Conservation (phyloP, 2,329 filamentous ascomycete species). For the Hawksworthiomyces lignivorus region DNA sequence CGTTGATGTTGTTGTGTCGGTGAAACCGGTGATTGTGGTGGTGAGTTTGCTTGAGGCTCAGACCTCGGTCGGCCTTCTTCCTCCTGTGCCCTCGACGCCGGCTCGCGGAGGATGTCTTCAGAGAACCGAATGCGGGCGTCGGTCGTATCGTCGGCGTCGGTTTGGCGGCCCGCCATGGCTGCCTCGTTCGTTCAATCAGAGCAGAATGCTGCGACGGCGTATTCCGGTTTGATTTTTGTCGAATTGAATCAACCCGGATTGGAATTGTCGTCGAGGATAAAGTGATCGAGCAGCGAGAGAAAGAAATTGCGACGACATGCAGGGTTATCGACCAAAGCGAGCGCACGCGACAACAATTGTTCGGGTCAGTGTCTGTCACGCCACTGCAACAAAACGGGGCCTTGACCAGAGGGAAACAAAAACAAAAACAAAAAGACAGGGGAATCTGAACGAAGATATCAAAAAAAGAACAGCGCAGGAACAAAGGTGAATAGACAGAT, state of each 20-base stretch:
- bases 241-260: too few species aligned
- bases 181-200: too few species aligned
- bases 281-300: neutral
- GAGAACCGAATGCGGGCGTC: slow-evolving; percentile 20
- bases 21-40: neutral
- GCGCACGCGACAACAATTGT: slow-evolving; percentile 2
- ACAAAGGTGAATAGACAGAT: too few species aligned
- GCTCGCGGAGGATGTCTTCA: slow-evolving; percentile 16
- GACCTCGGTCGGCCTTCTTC: neutral
- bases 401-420: too few species aligned
- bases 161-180: slow-evolving; percentile 13
- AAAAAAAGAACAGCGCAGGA: too few species aligned
- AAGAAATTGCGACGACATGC: too few species aligned
- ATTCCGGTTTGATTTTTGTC: neutral
- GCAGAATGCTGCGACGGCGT: too few species aligned
- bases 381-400: too few species aligned
- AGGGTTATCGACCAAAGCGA: neutral
- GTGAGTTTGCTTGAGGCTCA: neutral
- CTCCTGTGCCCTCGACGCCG: neutral
- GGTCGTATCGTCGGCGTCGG: slow-evolving; percentile 6
- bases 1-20: neutral
- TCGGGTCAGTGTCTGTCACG: too few species aligned
- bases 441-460: too few species aligned
- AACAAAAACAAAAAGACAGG: neutral
- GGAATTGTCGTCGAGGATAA: too few species aligned